Base-by-base conservation (phyloP, 208 protist species). In the Borovskyia barvae region DNA sequence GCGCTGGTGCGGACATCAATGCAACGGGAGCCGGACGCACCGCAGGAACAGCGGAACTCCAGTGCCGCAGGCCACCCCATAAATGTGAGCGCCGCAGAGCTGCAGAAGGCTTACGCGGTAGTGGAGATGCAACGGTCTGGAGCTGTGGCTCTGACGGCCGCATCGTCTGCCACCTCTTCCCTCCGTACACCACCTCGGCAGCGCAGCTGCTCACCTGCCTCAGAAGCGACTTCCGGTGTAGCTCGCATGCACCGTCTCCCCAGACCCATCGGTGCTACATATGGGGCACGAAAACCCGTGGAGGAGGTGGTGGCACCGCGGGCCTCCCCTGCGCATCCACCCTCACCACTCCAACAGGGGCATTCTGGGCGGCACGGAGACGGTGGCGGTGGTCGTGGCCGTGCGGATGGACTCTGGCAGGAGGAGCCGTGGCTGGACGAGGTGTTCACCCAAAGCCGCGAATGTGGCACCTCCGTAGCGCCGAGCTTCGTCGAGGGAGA, bases 371-470 rank as follows among this genome's bases (percentile, higher is more conserved):
- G n/a, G n/a, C n/a, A n/a, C n/a, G n/a, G n/a, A n/a, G n/a, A n/a
- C n/a, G n/a, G n/a, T n/a, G n/a, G n/a, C n/a, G n/a, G n/a, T n/a
- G n/a, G n/a, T n/a, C n/a, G n/a, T n/a, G n/a, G n/a, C n/a, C n/a
- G n/a, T n/a, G n/a, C n/a, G 11, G 1, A 25, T 11, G 4, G 8
- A 39, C 14, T 14, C 35, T 39, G 35, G 30, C 36, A 58, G 17
- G 41, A 49, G 14, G 58, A 57, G 50, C 50, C 50, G 29, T 58
- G 60, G 50, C 22, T 57, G 20, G 60, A 66, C 30, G 47, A 66
- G 40, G 50, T 36, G 12, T 15, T 37, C 33, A 43, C 60, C 32
- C 41, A 41, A 30, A 57, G 50, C 39, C 51, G 33, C 28, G 26
- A 35, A 20, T 22, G 24, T 15, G 39, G 50, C n/a, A 55, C 30